phyloP scores from a whole-genome alignment of 805 yeast species.

The Cyberlindnera japonica region DNA sequence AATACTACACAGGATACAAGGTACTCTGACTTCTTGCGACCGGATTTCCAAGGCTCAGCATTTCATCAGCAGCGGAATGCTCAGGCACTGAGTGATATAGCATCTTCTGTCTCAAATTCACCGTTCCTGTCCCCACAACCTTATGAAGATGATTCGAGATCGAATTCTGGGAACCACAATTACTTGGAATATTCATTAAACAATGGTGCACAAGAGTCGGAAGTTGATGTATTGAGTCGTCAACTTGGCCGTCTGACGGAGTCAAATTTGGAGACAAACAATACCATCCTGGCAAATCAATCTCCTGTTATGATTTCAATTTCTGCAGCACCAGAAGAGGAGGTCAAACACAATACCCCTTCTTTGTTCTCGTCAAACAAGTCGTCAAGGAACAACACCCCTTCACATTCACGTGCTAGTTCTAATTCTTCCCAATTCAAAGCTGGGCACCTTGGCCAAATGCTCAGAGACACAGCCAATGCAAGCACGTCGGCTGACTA shows the following conservation, averaged over 20 bases:
- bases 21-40: conserved; percentile 12
- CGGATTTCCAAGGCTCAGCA: conserved; percentile 16
- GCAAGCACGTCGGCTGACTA: background rate
- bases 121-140: conserved; percentile 24
- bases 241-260: conserved; percentile 19
- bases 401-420: conserved; percentile 31
- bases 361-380: conserved; percentile 49
- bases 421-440: conserved; percentile 25
- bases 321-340: conserved; percentile 38
- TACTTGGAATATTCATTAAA: background rate
- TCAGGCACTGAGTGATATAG: conserved; percentile 20
- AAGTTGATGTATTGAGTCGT: conserved; percentile 12
- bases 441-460: conserved; percentile 19
- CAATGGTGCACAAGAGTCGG: background rate
- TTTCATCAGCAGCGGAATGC: conserved; percentile 19
- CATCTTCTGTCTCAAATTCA: conserved; percentile 24
- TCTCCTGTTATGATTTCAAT: conserved; percentile 28
- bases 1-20: too few relatives aligned
- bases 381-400: conserved; percentile 35
- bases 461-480: background rate
- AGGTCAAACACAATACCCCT: conserved; percentile 43
- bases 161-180: conserved; percentile 1
- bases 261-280: conserved; percentile 17
- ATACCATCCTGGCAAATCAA: conserved; percentile 4
- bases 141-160: conserved; percentile 18